Base-by-base conservation (phyloP, 2,329 filamentous ascomycete genomes). In the Colletotrichum melonis region DNA sequence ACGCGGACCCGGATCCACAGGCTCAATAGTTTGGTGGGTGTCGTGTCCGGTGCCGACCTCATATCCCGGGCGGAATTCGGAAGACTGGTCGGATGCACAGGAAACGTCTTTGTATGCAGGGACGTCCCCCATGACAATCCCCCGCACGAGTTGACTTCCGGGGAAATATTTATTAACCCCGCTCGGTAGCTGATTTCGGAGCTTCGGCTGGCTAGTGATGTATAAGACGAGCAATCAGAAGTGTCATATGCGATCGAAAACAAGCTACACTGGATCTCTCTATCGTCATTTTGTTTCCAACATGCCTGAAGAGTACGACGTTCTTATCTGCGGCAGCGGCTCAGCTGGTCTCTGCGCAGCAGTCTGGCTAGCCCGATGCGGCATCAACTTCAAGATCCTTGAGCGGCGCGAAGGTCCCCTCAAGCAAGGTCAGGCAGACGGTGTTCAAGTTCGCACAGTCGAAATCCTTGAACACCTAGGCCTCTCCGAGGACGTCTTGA, bases 391-490 rank as follows among this genome's bases (percentile, higher is more conserved):
- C 3, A 82, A 84, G 22, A 83, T 86, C 49, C 78, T 87, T n/a
- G 85, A 87, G 62, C 26, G 56, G 3, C 67, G 71, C 7, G 60
- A 65, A 9, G 71, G 67, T 8, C 55, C 67, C 19, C 67, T 73
- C 12, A 30, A 62, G 49, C 71, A 71, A 9, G 91, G 91, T 3
- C 90, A 93, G 79, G 92, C 91, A 16, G 91, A 93, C 73, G 89
- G 90, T 1, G 88, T 91, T 22, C 89, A 91, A 79, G 88, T 87
- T 69, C 88, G 89, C 1, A 90, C 89, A 0, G 88, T 91, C 16
- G 90, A 92, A 78, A 86, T 92, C 26, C 90, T 91, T 63, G 89
- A 92, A 76, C 89, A 87, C 57, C 89, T 91, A 38, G 88, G 85
- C 1, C 84, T 92, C 4, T 84, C 86, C 1, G 88, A 89, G 58